Evolutionary conservation across 345 rosid genomes (phyloP).

Genomic region (Moricandia arvensis): DNA sequence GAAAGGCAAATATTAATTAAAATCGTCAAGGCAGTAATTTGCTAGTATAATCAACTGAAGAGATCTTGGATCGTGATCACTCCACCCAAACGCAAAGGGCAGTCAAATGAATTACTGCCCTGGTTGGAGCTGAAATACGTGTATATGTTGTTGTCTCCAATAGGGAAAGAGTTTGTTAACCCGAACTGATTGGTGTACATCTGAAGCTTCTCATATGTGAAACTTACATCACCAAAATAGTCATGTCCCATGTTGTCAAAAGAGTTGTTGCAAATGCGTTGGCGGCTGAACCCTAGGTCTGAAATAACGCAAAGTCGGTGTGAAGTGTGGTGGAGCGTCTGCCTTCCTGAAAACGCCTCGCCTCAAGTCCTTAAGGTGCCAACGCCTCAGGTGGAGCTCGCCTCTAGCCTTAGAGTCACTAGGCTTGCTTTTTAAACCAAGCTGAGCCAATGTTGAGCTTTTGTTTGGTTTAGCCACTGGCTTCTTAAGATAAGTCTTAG

Average conservation of each 20-base stretch:
- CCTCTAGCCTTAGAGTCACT: too few species aligned
- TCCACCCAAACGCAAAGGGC: slow-evolving; percentile 74
- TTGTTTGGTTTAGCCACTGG: slow-evolving; percentile 41
- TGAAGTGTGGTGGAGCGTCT: too few species aligned
- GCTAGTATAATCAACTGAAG: slow-evolving; percentile 36
- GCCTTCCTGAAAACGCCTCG: too few species aligned
- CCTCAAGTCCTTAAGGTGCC: too few species aligned
- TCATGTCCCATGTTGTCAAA: too few species aligned
- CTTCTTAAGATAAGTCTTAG: slow-evolving; percentile 49
- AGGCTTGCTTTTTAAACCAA: too few species aligned
- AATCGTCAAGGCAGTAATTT: background rate
- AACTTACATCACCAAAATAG: slow-evolving; percentile 43
- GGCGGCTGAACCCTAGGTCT: background rate
- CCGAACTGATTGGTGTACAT: slow-evolving; percentile 48
- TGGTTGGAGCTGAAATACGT: slow-evolving; percentile 72
- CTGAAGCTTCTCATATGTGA: slow-evolving; percentile 69
- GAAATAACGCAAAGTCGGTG: too few species aligned
- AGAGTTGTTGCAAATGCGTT: slow-evolving; percentile 40
- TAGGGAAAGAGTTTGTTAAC: background rate
- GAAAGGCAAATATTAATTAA: background rate
- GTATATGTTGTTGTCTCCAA: slow-evolving; percentile 42
- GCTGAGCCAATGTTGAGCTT: background rate
- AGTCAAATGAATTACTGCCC: slow-evolving; percentile 79
- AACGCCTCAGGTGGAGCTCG: too few species aligned
- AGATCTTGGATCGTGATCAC: slow-evolving; percentile 73